A percentile compares a stretch with the other conserved stretches of the same genome.
phyloP scores from a whole-genome alignment of 305 asterid species.

The Salvia sclarea region DNA sequence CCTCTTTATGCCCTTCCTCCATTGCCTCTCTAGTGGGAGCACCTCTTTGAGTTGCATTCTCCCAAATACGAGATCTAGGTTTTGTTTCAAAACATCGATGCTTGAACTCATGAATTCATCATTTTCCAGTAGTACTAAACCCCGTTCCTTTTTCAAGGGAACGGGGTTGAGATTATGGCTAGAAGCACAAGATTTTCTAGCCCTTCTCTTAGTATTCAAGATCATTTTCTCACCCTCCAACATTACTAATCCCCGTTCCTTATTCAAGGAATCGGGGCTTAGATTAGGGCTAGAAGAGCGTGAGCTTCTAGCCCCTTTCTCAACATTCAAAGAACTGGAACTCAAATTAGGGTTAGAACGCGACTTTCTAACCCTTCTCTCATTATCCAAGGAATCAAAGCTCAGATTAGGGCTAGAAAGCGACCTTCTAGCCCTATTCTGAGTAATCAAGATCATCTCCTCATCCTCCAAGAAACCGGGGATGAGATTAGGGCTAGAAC shows the following conservation, averaged over 20 bases:
- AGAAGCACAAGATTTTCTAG: conserved; percentile 29
- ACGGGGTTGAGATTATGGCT: conserved; percentile 43
- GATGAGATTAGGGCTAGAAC: background rate
- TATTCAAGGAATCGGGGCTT: background rate
- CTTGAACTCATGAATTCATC: conserved; percentile 55
- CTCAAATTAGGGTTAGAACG: background rate
- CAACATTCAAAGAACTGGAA: background rate
- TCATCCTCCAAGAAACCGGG: conserved; percentile 39
- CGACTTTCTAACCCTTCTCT: no score
- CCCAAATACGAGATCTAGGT: conserved; percentile 64
- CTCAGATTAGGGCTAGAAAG: background rate
- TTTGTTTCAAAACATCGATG: conserved; percentile 59
- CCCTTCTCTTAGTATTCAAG: background rate
- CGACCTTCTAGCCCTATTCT: conserved; percentile 35
- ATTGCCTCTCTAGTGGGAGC: conserved; percentile 64
- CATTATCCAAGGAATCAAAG: background rate
- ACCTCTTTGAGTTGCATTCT: conserved; percentile 53
- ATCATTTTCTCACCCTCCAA: background rate
- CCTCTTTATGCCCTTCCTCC: conserved; percentile 62
- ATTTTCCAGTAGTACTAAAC: background rate
- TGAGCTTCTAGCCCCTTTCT: background rate
- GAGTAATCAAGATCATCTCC: conserved; percentile 30
- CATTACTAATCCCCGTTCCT: background rate
- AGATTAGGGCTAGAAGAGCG: background rate
- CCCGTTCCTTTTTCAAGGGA: conserved; percentile 35